Evolutionary conservation across 306 rosid species (phyloP), one percentile per base, ranked within the genome.

Genomic region (Acacia melanoxylon): DNA sequence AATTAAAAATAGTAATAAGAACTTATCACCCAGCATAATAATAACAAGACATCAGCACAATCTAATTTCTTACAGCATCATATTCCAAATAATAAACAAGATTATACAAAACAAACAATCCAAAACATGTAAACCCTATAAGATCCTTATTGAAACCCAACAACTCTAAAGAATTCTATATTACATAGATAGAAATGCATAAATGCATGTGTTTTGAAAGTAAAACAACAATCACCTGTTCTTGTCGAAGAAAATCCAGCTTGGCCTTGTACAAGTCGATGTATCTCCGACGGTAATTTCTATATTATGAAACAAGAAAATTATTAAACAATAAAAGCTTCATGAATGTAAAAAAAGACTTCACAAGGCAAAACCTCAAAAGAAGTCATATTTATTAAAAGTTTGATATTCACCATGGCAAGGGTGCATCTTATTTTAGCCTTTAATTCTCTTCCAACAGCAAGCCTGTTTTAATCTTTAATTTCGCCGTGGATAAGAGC

Each of bases 201-300:
- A 58, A 22, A 58, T 37, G 68, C 63, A 4, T 24, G 66, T 51
- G 40, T 45, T 56, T 24, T 31, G 67, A 40, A 44, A 54, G 73
- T 15, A 46, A 73, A 77, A 31, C 42, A 61, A 67, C 37, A 67
- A 80, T 84, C 83, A 95, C 98, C 97, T 91, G 98, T 51, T 93
- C 95, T 71, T 86, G 92, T 81, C 77, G 95, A 62, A 95, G 97
- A 89, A 86, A 91, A 84, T 89, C 88, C 90, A 95, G 76, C 90
- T 95, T 95, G 76, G 68, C 85, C 87, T 91, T 95, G 91, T 95
- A 95, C 68, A 89, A 81, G 59, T 89, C 86, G 74, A 90, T 90
- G 82, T 95, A 95, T 73, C 84, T 90, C 85, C 91, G 93, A 44
- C 99, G 94, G 83, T 86, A 87, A 81, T 81, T 90, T 85, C 99